These are phyloP conservation scores for Rhizopogon vesiculosus DNA, from an alignment of 768 basidiomycete genomes.

Conservation along the genomic window DNA sequence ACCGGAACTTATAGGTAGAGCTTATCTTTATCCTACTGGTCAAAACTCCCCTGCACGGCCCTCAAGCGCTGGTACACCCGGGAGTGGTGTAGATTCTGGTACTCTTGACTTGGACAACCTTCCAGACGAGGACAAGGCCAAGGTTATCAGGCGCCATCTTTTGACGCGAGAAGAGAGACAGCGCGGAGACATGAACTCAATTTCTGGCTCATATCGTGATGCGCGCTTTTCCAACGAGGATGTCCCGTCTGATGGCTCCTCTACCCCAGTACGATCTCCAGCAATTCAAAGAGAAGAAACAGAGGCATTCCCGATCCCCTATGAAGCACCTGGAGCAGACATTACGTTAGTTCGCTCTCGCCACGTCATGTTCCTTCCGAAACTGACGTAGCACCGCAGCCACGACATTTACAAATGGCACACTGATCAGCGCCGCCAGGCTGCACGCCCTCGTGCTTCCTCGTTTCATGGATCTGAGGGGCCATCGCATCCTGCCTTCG, in stretches of 20 bases:
- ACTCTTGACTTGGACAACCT: constrained; percentile 51
- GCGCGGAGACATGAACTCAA: constrained; percentile 18
- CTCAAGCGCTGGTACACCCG: constrained; percentile 20
- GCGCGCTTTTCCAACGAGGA: constrained; percentile 6
- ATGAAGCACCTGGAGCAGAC: constrained; percentile 83
- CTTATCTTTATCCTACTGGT: constrained; percentile 26
- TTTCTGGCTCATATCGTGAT: constrained; percentile 20
- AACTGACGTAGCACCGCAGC: constrained; percentile 30
- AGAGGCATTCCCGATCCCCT: constrained; percentile 84
- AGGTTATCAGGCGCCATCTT: constrained; percentile 75
- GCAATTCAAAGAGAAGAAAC: constrained; percentile 39
- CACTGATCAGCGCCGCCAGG: constrained; percentile 60
- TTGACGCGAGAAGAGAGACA: constrained; percentile 62
- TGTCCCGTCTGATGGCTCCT: constrained; percentile 18
- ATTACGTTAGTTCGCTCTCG: constrained; percentile 67
- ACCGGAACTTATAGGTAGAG: constrained; percentile 11
- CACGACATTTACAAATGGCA: constrained; percentile 98
- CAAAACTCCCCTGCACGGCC: constrained; percentile 35
- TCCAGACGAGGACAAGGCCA: constrained; percentile 80
- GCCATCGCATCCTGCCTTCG: constrained; percentile 70
- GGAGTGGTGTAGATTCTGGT: constrained; percentile 24
- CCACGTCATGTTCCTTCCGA: constrained; percentile 10
- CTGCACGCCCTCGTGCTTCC: constrained; percentile 58
- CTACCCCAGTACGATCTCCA: constrained; percentile 21
- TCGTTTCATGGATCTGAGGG: constrained; percentile 58